phyloP scores from a whole-genome alignment of 345 rosid genomes.

The Arabidopsis arenosa region DNA sequence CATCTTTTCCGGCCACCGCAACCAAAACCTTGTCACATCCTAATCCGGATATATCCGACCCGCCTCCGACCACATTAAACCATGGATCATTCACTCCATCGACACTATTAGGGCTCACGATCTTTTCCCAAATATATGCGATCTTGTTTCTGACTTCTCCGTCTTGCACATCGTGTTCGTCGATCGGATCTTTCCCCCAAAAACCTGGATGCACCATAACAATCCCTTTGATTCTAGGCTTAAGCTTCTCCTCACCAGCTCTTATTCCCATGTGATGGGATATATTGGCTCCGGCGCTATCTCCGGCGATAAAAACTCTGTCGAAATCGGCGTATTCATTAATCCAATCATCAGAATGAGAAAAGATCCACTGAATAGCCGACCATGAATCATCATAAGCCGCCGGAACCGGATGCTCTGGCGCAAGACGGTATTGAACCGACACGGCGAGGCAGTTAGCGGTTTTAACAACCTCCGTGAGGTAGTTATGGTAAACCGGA shows the following conservation, averaged over 20 bases:
- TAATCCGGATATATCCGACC: conserved; percentile 46
- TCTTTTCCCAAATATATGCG: conserved; percentile 53
- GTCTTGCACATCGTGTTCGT: conserved; percentile 46
- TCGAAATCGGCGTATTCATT: conserved; percentile 45
- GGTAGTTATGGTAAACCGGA: conserved; percentile 38
- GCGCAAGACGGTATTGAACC: conserved; percentile 50
- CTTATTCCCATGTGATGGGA: conserved; percentile 51
- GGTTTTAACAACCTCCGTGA: conserved; percentile 44
- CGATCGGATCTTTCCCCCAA: conserved; percentile 51
- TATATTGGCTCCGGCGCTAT: conserved; percentile 56
- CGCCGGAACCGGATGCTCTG: conserved; percentile 53
- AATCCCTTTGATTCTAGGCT: conserved; percentile 40
- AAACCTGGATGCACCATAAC: conserved; percentile 52
- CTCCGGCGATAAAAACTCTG: conserved; percentile 51
- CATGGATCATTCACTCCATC: conserved; percentile 53
- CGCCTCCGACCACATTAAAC: conserved; percentile 53
- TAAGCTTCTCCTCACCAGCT: conserved; percentile 41
- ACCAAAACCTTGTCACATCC: conserved; percentile 52
- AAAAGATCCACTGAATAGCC: conserved; percentile 53
- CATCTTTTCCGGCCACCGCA: conserved; percentile 58
- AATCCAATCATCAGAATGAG: conserved; percentile 45
- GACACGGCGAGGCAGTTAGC: conserved; percentile 50
- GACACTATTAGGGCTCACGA: conserved; percentile 43
- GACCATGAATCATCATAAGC: conserved; percentile 58
- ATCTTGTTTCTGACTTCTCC: conserved; percentile 23